Evolutionary conservation across 176 grass and related monocot genomes (phyloP), one percentile per base, ranked within the genome.

Genomic region (Eleusine coracana): DNA sequence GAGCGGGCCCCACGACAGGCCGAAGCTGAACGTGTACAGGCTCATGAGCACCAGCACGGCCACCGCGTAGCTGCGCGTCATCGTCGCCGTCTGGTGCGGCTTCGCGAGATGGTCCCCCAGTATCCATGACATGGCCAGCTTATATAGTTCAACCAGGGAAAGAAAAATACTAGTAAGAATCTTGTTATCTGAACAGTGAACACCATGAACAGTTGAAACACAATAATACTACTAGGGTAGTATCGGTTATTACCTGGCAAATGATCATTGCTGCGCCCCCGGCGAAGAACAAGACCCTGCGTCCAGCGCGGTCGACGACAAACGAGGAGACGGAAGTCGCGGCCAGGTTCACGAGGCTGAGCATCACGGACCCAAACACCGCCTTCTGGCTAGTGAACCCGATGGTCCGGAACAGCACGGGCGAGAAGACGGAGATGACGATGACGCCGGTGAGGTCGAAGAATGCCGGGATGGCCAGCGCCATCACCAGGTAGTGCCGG

Each of bases 1-100:
- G 45, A 94, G 80, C 10, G 92, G 92, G 0, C 89, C 92, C 92
- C 92, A 94, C 6, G 92, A 94, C 86, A 81, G 64, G 23, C 92
- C 92, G 49, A 89, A 94, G 62, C 86, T 87, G 13, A 85, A 87
- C 6, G 86, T 61, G 61, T 83, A 91, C 17, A 79, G 0, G 50
- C 92, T 85, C 69, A 89, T 77, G 20, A 94, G 66, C 66, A 89
- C 76, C 37, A 94, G 72, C 69, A 91, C 76, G 0, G 80, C 89
- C 74, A 85, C 14, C 25, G 80, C 84, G 39, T 91, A 89, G 45
- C 28, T n/a, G 9, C 56, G 78, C 9, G 83, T 52, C 83, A 89
- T 72, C 16, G 84, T 8, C 5, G 16, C 83, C 48, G 38, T 21
- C 37, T 68, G n/a, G 50, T 52, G 50, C 50, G 4, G 58, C 37